Conservation (phyloP, 1,284 basidiomycete genomes). For the Pseudozyma tsukubaensis region DNA sequence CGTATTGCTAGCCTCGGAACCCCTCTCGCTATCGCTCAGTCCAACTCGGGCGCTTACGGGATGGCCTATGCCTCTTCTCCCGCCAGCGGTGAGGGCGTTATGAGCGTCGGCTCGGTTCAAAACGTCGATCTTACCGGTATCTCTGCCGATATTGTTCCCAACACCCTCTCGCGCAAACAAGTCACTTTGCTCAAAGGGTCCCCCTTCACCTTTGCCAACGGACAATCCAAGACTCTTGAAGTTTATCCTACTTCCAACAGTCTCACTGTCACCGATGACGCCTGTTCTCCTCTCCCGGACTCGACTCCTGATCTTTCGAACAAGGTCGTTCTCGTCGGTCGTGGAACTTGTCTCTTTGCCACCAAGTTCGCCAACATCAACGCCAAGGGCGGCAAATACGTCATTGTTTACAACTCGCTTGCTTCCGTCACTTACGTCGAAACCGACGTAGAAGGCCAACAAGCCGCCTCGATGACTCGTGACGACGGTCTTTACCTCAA, state of each 20-base stretch:
- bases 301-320: slow-evolving; percentile 52
- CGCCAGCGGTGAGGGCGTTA: slow-evolving; percentile 68
- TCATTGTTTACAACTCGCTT: slow-evolving; percentile 50
- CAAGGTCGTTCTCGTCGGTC: slow-evolving; percentile 55
- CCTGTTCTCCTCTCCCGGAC: slow-evolving; percentile 48
- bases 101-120: slow-evolving; percentile 65
- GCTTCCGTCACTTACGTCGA: slow-evolving; percentile 64
- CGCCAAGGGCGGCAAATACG: slow-evolving; percentile 68
- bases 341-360: slow-evolving; percentile 60
- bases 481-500: slow-evolving; percentile 66
- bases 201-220: slow-evolving; percentile 46
- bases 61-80: slow-evolving; percentile 70
- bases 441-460: slow-evolving; percentile 35
- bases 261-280: slow-evolving; percentile 50
- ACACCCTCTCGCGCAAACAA: slow-evolving; percentile 30
- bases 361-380: slow-evolving; percentile 60
- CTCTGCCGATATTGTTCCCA: slow-evolving; percentile 37
- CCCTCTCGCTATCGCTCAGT: slow-evolving; percentile 64
- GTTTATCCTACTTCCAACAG: slow-evolving; percentile 50
- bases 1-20: slow-evolving; percentile 47
- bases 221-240: slow-evolving; percentile 35
- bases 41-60: slow-evolving; percentile 69
- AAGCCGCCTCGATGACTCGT: slow-evolving; percentile 49
- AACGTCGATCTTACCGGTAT: slow-evolving; percentile 56
- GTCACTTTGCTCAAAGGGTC: slow-evolving; percentile 45